A percentile compares a stretch with the other conserved stretches of the same genome.
Evolutionary conservation across 2,329 filamentous ascomycete species (phyloP).

Genomic region (Neofusicoccum cordaticola): DNA sequence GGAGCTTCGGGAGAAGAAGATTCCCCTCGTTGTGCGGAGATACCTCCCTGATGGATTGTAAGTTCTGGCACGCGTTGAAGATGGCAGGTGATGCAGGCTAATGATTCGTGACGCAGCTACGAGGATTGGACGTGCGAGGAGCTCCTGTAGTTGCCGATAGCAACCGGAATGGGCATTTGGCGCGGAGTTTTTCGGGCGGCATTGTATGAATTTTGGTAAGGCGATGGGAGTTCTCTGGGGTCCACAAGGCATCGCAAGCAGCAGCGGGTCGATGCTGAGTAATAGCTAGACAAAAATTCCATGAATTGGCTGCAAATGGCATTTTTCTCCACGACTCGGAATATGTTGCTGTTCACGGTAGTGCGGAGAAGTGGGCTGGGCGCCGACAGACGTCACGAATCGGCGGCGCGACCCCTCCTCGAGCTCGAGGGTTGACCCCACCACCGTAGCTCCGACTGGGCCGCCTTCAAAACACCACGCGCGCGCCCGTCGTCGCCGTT

Average conservation of each 20-base stretch:
- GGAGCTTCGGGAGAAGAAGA: constrained; percentile 97
- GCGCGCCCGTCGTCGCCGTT: neutral
- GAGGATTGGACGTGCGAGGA: constrained; percentile 99
- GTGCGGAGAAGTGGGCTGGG: constrained; percentile 15
- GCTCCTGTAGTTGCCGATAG: constrained; percentile 53
- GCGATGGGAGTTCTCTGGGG: constrained; percentile 32
- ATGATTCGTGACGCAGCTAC: constrained; percentile 59
- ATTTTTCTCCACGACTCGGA: constrained; percentile 13
- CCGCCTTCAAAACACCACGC: constrained; percentile 14
- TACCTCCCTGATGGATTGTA: constrained; percentile 97
- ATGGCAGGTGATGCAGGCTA: neutral
- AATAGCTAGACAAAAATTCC: constrained; percentile 6
- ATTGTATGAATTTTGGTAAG: constrained; percentile 30
- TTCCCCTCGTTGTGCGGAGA: constrained; percentile 87
- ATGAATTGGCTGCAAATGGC: constrained; percentile 7
- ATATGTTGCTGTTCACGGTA: constrained; percentile 15
- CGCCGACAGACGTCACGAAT: constrained; percentile 16
- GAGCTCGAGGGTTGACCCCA: constrained; percentile 14
- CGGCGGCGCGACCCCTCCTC: constrained; percentile 13
- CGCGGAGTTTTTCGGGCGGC: constrained; percentile 18
- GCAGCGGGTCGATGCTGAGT: constrained; percentile 28
- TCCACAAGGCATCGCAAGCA: constrained; percentile 30
- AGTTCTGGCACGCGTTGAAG: constrained; percentile 41
- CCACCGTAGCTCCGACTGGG: constrained; percentile 13
- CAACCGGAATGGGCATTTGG: constrained; percentile 14